phyloP scores from a whole-genome alignment of 257 asterid genomes.

The Handroanthus guayacan region DNA sequence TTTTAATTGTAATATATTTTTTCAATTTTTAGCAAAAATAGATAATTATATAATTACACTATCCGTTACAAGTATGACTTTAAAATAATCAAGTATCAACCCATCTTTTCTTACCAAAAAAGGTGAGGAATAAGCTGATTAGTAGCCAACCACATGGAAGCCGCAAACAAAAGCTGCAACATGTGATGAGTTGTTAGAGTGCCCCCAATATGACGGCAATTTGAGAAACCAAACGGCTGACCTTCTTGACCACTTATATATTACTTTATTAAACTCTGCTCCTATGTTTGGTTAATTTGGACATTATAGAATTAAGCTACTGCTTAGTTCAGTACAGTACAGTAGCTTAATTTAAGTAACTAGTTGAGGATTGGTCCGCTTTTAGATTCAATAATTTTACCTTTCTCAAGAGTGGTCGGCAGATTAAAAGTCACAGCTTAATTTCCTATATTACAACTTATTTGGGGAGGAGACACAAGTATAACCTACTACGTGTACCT shows the following conservation, averaged over 20 bases:
- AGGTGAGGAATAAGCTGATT: not conserved
- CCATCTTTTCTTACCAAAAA: not conserved
- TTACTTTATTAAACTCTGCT: not conserved
- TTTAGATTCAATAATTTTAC: not conserved
- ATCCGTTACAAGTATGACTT: too few relatives aligned
- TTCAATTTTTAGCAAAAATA: too few relatives aligned
- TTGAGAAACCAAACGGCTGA: constrained; percentile 30
- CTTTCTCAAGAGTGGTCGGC: constrained; percentile 27
- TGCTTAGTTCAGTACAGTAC: too few relatives aligned
- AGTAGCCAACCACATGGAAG: constrained; percentile 38
- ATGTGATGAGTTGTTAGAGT: constrained; percentile 43
- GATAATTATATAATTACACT: too few relatives aligned
- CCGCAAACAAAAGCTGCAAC: constrained; percentile 40
- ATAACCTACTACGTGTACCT: not conserved
- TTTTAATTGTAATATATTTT: too few relatives aligned
- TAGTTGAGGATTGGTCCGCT: too few relatives aligned
- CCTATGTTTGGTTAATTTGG: not conserved
- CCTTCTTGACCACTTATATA: constrained; percentile 23
- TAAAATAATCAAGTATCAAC: too few relatives aligned
- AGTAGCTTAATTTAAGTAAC: too few relatives aligned
- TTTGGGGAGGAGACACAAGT: not conserved
- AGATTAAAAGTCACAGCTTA: constrained; percentile 2
- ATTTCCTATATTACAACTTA: not conserved
- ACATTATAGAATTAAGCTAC: too few relatives aligned
- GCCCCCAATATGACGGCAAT: constrained; percentile 30